Evolutionary conservation across 306 rosid genomes (phyloP).

Genomic region (Glycine latifolia): DNA sequence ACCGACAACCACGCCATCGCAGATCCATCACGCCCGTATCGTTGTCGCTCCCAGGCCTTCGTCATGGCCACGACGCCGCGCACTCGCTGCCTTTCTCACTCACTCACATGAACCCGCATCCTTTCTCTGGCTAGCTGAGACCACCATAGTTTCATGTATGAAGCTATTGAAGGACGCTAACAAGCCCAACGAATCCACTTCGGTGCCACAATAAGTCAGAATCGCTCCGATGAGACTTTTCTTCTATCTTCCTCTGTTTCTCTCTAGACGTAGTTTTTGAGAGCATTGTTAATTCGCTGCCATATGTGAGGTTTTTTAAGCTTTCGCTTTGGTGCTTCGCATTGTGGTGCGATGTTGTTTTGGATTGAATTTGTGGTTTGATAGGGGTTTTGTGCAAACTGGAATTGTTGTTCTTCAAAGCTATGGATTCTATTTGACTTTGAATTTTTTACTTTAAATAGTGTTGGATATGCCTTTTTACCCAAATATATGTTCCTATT

Average conservation of each 20-base stretch:
- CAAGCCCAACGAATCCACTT: slow-evolving; percentile 64
- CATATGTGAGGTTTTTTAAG: not conserved
- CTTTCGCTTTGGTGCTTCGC: slow-evolving; percentile 27
- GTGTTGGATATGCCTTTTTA: slow-evolving; percentile 21
- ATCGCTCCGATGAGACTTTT: slow-evolving; percentile 75
- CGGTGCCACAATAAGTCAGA: slow-evolving; percentile 66
- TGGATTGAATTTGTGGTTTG: slow-evolving; percentile 35
- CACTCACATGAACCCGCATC: too few relatives aligned
- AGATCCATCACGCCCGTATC: too few relatives aligned
- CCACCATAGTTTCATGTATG: slow-evolving; percentile 99
- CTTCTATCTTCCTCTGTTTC: slow-evolving; percentile 21
- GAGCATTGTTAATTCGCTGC: slow-evolving; percentile 31
- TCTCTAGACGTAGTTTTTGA: slow-evolving; percentile 2
- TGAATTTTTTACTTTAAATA: not conserved
- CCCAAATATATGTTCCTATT: too few relatives aligned
- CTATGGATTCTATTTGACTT: not conserved
- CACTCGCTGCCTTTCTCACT: too few relatives aligned
- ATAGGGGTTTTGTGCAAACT: slow-evolving; percentile 29
- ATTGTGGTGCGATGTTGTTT: slow-evolving; percentile 6
- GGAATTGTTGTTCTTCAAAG: slow-evolving; percentile 4
- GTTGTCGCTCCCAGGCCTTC: too few relatives aligned
- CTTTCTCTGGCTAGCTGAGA: slow-evolving; percentile 98
- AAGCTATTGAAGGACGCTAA: slow-evolving; percentile 84
- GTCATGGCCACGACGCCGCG: too few relatives aligned
- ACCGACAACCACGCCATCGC: too few relatives aligned